Conservation (phyloP, 2,329 filamentous ascomycete genomes). For the Ramularia endophylla region DNA sequence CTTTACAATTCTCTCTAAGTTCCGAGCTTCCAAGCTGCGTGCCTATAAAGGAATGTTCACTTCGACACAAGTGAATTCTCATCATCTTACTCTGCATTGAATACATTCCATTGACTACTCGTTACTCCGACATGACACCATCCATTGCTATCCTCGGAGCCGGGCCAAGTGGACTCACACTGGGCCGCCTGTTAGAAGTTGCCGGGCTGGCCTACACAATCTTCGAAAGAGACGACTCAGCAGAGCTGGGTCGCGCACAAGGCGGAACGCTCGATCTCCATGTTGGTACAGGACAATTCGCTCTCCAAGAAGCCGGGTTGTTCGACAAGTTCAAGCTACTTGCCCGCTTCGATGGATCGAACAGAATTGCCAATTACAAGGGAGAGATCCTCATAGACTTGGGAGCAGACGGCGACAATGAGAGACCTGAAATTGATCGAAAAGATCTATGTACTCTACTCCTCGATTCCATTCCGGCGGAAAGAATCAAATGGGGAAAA, state of each 20-base stretch:
- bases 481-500: conserved; percentile 32
- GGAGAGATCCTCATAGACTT: conserved; percentile 14
- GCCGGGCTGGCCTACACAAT: conserved; percentile 21
- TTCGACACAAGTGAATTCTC: too few species aligned
- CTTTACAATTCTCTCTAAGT: too few species aligned
- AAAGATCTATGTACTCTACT: conserved; percentile 32
- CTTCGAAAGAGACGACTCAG: conserved; percentile 25
- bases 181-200: conserved; percentile 25
- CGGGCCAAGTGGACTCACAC: conserved; percentile 27
- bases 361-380: conserved; percentile 13
- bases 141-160: conserved; percentile 31
- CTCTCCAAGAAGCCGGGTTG: conserved; percentile 27
- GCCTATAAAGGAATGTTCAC: too few species aligned
- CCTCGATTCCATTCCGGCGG: conserved; percentile 30
- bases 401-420: conserved; percentile 20
- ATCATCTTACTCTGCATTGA: too few species aligned
- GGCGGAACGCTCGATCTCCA: conserved; percentile 31
- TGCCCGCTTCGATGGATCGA: conserved; percentile 24
- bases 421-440: conserved; percentile 40
- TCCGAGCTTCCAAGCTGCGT: too few species aligned
- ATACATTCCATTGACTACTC: too few species aligned
- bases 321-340: conserved; percentile 23
- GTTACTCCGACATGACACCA: conserved; percentile 4
- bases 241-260: conserved; percentile 8
- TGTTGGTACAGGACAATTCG: conserved; percentile 23